Evolutionary conservation across 116 monocot genomes (phyloP).

Genomic region (Posidonia oceanica): DNA sequence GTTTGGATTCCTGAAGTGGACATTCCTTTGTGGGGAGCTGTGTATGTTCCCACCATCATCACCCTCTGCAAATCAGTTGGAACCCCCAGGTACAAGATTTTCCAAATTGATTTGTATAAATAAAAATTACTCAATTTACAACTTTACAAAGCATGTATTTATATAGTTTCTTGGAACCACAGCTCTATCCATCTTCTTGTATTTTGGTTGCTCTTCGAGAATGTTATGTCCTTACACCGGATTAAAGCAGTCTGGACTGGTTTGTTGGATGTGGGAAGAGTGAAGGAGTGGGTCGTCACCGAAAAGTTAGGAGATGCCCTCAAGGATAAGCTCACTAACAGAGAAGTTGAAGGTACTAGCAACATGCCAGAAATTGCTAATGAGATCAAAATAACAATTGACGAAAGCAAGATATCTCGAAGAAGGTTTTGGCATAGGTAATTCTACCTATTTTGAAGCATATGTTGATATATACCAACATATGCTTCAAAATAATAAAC

Average conservation of each 20-base stretch:
- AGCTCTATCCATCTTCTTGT: constrained; percentile 18
- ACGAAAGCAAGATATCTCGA: neutral
- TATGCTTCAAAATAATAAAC: no score
- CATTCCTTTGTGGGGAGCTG: constrained; percentile 11
- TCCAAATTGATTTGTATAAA: no score
- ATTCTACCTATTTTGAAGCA: no score
- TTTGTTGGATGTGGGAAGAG: constrained; percentile 12
- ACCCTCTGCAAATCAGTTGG: constrained; percentile 12
- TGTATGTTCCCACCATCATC: constrained; percentile 13
- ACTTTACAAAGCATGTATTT: no score
- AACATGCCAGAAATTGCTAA: neutral
- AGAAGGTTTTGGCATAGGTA: constrained; percentile 6
- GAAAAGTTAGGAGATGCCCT: constrained; percentile 17
- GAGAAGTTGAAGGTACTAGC: neutral
- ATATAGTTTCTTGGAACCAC: neutral
- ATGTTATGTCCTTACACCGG: constrained; percentile 21
- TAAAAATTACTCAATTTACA: no score
- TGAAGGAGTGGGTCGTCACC: no score
- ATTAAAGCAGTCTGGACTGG: constrained; percentile 16
- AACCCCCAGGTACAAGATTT: constrained; percentile 19
- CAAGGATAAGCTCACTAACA: neutral
- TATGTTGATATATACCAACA: no score
- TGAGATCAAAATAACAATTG: constrained; percentile 4
- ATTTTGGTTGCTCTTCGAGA: constrained; percentile 21
- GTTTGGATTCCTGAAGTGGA: constrained; percentile 11